Evolutionary conservation across 2,329 filamentous ascomycete species (phyloP), one percentile per base, ranked within the genome.

Genomic region (Beauveria sp.): DNA sequence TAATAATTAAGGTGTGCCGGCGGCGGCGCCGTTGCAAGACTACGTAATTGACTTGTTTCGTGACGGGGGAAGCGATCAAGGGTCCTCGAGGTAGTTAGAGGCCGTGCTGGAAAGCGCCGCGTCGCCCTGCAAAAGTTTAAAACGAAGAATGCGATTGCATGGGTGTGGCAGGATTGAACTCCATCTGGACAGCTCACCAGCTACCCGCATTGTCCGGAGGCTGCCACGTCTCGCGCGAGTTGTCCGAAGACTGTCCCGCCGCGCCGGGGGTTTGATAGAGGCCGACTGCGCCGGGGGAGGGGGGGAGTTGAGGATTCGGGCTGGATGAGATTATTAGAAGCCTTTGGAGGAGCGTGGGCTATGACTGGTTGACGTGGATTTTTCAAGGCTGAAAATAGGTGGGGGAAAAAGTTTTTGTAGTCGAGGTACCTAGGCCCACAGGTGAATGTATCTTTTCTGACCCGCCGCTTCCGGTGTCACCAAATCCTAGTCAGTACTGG

Each of bases 361-460:
- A 34, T 34, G 30, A 34, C 34, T 38, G 34, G 34, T 14, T 14
- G 34, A 12, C 34, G 5, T 38, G 34, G 34, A 7, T 14, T 38
- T 38, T 38, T 38, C 34, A 51, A 34, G n/a, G 49, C 14, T 28
- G 22, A 38, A 47, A 12, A 20, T 22, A 22, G 8, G 47, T 24
- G 20, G 28, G 30, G 12, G 26, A 20, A 26, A 26, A 58, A 58
- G 24, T 46, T 46, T 28, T 47, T 60, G 47, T n/a, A 22, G 26
- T 38, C 34, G 47, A 59, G 51, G 58, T 61, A 61, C 58, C 51
- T 24, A 18, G 58, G 28, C 58, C 58, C 58, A 61, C 58, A 22
- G 20, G 7, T 14, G 14, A 6, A 61, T 30, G 51, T 61, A 61
- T 51, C 51, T 61, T 20, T 43, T 51, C 30, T 50, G 42, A 28